These are phyloP conservation scores for Obelidium mucronatum DNA, from an alignment of 192 early-diverging fungal genomes.

Conservation along the genomic window DNA sequence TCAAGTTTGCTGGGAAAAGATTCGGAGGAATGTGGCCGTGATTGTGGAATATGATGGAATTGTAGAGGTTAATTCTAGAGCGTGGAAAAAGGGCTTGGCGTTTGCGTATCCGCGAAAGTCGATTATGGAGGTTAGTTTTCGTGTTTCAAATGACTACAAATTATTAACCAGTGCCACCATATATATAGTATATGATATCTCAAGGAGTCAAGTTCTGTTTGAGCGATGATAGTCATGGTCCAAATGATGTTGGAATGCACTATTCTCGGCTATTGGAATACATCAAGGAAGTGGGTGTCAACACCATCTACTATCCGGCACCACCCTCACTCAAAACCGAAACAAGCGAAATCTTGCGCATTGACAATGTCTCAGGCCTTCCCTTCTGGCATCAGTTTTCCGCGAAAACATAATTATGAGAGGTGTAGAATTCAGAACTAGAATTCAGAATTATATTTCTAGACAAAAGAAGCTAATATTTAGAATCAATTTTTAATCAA, in stretches of 20 bases:
- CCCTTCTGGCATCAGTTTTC: constrained; percentile 27
- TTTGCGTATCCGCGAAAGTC: constrained; percentile 90
- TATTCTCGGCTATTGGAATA: constrained; percentile 80
- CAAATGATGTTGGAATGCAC: constrained; percentile 83
- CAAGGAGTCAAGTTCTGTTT: constrained; percentile 80
- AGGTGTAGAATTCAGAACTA: too few relatives aligned
- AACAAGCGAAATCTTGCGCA: background rate
- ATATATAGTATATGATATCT: constrained; percentile 61
- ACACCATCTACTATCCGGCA: constrained; percentile 9
- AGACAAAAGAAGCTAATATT: background rate
- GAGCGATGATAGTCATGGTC: constrained; percentile 94
- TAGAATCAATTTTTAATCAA: background rate
- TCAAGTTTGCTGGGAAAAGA: constrained; percentile 57
- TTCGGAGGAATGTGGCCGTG: constrained; percentile 81
- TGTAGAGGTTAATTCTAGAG: constrained; percentile 94
- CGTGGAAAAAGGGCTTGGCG: constrained; percentile 87
- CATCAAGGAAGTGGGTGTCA: constrained; percentile 66
- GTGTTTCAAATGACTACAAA: too few relatives aligned
- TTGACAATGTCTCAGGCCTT: background rate
- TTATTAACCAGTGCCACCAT: background rate
- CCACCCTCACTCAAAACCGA: background rate
- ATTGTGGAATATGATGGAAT: constrained; percentile 83
- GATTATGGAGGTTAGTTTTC: constrained; percentile 70
- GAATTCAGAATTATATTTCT: constrained; percentile 11
- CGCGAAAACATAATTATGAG: background rate